phyloP scores from a whole-genome alignment of 2,329 filamentous ascomycete species.

The Penicillium decumbens region DNA sequence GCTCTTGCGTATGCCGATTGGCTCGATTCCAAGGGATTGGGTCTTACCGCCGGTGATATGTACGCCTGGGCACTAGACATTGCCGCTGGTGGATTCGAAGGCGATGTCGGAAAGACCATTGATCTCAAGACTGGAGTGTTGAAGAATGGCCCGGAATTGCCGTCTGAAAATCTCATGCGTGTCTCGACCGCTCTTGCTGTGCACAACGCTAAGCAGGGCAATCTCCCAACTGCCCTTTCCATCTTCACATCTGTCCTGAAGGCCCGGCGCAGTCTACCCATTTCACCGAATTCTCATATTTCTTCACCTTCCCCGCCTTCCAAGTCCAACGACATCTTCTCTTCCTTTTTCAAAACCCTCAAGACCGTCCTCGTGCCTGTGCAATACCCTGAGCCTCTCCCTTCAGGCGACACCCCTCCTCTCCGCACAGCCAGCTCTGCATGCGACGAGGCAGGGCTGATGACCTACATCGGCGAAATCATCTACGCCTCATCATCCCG shows the following conservation, averaged over 20 bases:
- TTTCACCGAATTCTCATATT: constrained; percentile 31
- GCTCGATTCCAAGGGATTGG: constrained; percentile 69
- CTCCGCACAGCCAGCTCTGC: constrained; percentile 59
- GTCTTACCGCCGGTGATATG: constrained; percentile 64
- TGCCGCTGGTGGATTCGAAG: constrained; percentile 55
- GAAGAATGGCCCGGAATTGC: constrained; percentile 51
- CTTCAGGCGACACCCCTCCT: constrained; percentile 65
- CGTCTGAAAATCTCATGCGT: constrained; percentile 69
- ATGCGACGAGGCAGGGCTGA: constrained; percentile 81
- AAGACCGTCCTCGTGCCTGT: constrained; percentile 50
- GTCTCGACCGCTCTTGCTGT: constrained; percentile 73
- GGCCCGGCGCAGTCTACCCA: constrained; percentile 60
- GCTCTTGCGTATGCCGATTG: constrained; percentile 79
- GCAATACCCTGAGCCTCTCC: constrained; percentile 64
- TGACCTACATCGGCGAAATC: constrained; percentile 91
- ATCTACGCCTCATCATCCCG: constrained; percentile 65
- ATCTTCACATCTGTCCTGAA: constrained; percentile 81
- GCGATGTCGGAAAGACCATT: constrained; percentile 48
- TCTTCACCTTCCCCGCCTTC: constrained; percentile 24
- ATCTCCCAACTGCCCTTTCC: constrained; percentile 67
- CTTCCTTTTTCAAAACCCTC: constrained; percentile 37
- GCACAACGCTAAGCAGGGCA: constrained; percentile 66
- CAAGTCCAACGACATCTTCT: constrained; percentile 27
- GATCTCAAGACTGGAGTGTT: constrained; percentile 61
- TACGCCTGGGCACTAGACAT: constrained; percentile 73